A percentile compares a stretch with the other conserved stretches of the same genome.
Evolutionary conservation across 257 asterid genomes (phyloP).

Genomic region (Cinchona pubescens): DNA sequence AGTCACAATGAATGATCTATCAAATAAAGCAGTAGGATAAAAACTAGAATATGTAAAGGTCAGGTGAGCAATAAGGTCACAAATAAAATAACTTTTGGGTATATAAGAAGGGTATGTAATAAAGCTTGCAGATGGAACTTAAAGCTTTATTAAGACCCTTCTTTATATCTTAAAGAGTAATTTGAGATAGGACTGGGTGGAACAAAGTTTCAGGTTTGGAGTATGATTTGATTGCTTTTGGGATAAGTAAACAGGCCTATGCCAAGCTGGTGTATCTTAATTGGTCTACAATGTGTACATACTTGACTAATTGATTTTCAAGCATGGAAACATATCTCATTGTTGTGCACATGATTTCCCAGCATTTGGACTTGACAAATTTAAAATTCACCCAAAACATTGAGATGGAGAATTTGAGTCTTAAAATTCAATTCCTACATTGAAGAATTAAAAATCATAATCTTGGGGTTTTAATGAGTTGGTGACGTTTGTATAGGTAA

Average conservation of each 20-base stretch:
- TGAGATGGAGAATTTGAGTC: not conserved
- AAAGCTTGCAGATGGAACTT: not conserved
- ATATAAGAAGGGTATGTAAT: not conserved
- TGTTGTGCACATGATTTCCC: not conserved
- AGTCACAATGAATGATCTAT: too few relatives aligned
- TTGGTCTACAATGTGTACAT: not conserved
- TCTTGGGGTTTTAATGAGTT: not conserved
- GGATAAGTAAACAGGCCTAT: not conserved
- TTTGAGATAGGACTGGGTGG: not conserved
- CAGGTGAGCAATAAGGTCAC: not conserved
- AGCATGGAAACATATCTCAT: conserved; percentile 1
- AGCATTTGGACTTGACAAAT: not conserved
- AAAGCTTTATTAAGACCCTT: not conserved
- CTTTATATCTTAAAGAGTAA: not conserved
- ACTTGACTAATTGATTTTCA: conserved; percentile 1
- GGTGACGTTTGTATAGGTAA: not conserved
- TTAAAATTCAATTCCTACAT: too few relatives aligned
- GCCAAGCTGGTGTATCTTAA: not conserved
- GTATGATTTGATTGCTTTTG: not conserved
- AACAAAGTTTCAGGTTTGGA: not conserved
- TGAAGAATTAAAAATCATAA: not conserved
- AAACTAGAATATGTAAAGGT: not conserved
- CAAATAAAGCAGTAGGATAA: not conserved
- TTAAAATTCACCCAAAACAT: not conserved
- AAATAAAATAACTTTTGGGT: not conserved